Percentiles rank a stretch among this genome's conserved stretches.
These are phyloP conservation scores for Grosmannia huntii DNA, from an alignment of 2,329 filamentous ascomycete species.

Conservation along the genomic window DNA sequence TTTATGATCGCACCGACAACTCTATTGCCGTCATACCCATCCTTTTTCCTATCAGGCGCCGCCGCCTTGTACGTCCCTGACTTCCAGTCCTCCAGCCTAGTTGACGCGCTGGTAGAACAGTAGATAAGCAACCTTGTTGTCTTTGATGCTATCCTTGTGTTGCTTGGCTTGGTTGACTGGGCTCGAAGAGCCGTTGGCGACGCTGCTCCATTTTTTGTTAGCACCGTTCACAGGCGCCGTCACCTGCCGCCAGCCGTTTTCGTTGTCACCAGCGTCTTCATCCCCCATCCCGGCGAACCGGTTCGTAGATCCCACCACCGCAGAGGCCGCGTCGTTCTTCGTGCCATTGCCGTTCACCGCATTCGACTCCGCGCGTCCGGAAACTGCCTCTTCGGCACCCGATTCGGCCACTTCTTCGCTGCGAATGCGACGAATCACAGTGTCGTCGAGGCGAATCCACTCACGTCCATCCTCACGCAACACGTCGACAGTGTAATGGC, in stretches of 20 bases:
- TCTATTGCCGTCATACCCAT: no score
- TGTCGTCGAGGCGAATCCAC: constrained; percentile 95
- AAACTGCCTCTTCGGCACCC: constrained; percentile 58
- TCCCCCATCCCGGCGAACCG: constrained; percentile 61
- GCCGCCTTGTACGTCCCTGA: not conserved
- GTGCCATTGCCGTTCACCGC: not conserved
- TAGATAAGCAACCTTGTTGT: constrained; percentile 95
- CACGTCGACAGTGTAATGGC: constrained; percentile 97
- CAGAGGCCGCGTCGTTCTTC: not conserved
- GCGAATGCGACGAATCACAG: constrained; percentile 70
- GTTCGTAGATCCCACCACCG: constrained; percentile 39
- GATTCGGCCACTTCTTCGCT: constrained; percentile 82
- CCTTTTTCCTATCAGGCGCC: no score
- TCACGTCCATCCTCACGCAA: constrained; percentile 86
- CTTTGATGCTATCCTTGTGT: constrained; percentile 55
- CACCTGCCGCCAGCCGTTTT: constrained; percentile 77
- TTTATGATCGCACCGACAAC: not conserved
- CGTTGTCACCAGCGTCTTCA: constrained; percentile 48
- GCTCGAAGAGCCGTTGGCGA: constrained; percentile 44
- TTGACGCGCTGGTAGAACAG: constrained; percentile 80
- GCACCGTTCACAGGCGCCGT: constrained; percentile 42
- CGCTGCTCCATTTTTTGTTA: constrained; percentile 59
- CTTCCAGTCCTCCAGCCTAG: not conserved
- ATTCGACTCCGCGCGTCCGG: constrained; percentile 30
- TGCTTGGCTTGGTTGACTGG: constrained; percentile 39